Evolutionary conservation across 345 rosid genomes (phyloP), one percentile per base, ranked within the genome.

Genomic region (Clausena lansium): DNA sequence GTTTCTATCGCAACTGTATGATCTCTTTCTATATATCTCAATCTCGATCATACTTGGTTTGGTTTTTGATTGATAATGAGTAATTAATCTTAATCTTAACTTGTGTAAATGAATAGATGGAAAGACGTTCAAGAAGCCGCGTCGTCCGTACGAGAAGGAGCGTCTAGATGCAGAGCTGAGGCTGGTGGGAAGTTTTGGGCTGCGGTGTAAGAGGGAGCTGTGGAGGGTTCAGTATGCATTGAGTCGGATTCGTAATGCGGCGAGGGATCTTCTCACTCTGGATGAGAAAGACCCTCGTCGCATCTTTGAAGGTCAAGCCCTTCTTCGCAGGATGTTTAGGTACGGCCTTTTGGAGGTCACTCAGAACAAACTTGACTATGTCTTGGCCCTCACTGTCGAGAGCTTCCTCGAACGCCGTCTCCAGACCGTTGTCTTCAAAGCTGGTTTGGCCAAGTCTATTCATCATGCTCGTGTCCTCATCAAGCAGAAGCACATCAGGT

Each of bases 391-490:
- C 28, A 88, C 89, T 0, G 89, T 88, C 58, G 89, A 88, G 85
- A 88, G 84, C 81, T 88, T 88, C 79, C 84, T 88, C 1, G 89
- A 88, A 81, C 83, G 91, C 20, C 86, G 91, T 32, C 89, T 84
- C 45, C 88, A 88, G 62, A 88, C 89, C 0, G 82, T 85, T 45
- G 88, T 88, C n/a, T 88, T 88, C 84, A 86, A 86, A 86, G 79
- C 87, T 65, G 87, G 89, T 33, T 83, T 86, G 91, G 89, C 91
- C 0, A 84, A 88, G 84, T 86, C 91, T 0, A 86, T 88, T 67
- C 91, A 88, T 79, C 91, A 84, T 79, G 89, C 91, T 4, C 78
- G 91, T 33, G 89, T 88, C 20, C 91, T 88, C 57, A 88, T 88
- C 28, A 88, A 86, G 81, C 89, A 86, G 80, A 86, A 78, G 82